Percentiles rank a stretch among this genome's conserved stretches.
Evolutionary conservation across 768 basidiomycete species (phyloP).

Genomic region (Hericium coralloides): DNA sequence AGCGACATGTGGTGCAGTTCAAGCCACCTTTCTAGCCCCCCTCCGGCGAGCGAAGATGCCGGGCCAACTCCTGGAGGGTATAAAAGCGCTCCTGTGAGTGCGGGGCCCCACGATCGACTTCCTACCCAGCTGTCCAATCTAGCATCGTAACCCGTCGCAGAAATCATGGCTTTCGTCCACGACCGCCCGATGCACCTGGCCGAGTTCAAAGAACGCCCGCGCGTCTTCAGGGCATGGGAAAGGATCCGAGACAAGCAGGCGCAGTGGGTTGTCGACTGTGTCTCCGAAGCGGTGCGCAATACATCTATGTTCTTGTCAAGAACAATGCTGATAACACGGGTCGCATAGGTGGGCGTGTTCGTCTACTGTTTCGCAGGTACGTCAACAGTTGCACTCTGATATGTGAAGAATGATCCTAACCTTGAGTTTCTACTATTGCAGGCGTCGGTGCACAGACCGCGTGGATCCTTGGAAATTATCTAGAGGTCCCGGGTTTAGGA

Average conservation of each 20-base stretch:
- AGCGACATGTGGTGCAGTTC: too few relatives aligned
- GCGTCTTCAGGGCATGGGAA: constrained; percentile 42
- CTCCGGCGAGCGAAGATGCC: too few relatives aligned
- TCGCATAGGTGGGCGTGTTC: constrained; percentile 9
- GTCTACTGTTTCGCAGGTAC: constrained; percentile 9
- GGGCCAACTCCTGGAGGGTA: too few relatives aligned
- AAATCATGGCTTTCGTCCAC: background rate
- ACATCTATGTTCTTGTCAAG: background rate
- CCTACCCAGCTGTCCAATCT: too few relatives aligned
- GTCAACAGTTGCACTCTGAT: background rate
- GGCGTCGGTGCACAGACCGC: constrained; percentile 27
- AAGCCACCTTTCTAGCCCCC: too few relatives aligned
- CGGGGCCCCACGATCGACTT: too few relatives aligned
- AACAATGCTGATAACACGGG: background rate
- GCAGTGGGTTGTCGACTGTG: constrained; percentile 48
- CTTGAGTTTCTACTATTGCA: constrained; percentile 1
- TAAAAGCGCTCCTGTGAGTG: too few relatives aligned
- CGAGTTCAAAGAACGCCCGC: constrained; percentile 32
- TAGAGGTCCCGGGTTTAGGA: constrained; percentile 17
- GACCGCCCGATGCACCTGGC: constrained; percentile 26
- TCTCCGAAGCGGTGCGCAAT: constrained; percentile 48
- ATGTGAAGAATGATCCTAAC: too few relatives aligned
- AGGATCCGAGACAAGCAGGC: constrained; percentile 27
- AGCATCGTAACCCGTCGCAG: too few relatives aligned
- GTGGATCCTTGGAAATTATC: constrained; percentile 20